A percentile compares a stretch with the other conserved stretches of the same genome.
phyloP scores from a whole-genome alignment of 108 stramenopile species.

The Discostella pseudostelligera region DNA sequence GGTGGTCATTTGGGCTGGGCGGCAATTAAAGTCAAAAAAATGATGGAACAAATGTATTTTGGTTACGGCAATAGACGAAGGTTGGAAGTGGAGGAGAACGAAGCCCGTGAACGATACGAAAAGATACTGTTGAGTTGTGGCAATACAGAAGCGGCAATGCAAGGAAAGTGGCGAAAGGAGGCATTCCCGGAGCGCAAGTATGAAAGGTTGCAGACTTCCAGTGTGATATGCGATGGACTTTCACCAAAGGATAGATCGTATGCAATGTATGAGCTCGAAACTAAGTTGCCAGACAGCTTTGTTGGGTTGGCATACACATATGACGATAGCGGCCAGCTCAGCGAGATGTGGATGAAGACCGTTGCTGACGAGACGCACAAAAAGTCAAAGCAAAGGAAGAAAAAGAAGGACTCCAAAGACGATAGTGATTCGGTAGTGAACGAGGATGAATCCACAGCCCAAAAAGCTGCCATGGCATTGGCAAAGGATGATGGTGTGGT shows the following conservation, averaged over 20 bases:
- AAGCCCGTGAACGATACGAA: slow-evolving; percentile 57
- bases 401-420: slow-evolving; percentile 26
- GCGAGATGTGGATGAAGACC: slow-evolving; percentile 89
- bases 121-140: slow-evolving; percentile 38
- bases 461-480: slow-evolving; percentile 60
- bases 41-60: slow-evolving; percentile 64
- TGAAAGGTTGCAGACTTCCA: slow-evolving; percentile 54
- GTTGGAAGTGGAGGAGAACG: slow-evolving; percentile 59
- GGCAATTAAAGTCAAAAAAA: slow-evolving; percentile 61
- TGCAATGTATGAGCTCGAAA: slow-evolving; percentile 76
- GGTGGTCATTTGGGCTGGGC: slow-evolving; percentile 58
- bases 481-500: slow-evolving; percentile 80
- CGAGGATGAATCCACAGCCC: slow-evolving; percentile 45
- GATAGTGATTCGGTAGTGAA: slow-evolving; percentile 10
- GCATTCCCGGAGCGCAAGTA: slow-evolving; percentile 83
- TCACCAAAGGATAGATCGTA: slow-evolving; percentile 74
- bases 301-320: slow-evolving; percentile 79
- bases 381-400: slow-evolving; percentile 35
- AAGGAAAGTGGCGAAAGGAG: slow-evolving; percentile 59
- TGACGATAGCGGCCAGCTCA: slow-evolving; percentile 72
- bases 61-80: slow-evolving; percentile 55
- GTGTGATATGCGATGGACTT: slow-evolving; percentile 78
- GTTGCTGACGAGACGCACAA: slow-evolving; percentile 54
- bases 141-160: slow-evolving; percentile 77
- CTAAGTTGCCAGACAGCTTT: slow-evolving; percentile 72